A percentile compares a stretch with the other conserved stretches of the same genome.
These are phyloP conservation scores for Cercophora newfieldiana DNA, from an alignment of 495 filamentous ascomycete species.

Conservation along the genomic window DNA sequence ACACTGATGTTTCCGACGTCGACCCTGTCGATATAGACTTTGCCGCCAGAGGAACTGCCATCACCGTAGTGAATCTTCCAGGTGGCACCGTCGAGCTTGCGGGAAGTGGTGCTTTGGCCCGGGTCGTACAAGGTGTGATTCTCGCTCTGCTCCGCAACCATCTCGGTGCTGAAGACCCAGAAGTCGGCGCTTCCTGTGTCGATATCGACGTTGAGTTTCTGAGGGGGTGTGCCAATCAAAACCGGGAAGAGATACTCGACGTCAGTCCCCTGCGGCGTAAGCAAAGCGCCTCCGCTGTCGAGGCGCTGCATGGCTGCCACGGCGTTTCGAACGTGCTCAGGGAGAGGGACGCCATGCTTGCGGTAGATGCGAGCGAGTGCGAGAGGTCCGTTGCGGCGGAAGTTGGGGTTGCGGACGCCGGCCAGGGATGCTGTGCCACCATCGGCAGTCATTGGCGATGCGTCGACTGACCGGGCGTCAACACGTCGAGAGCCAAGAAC, in stretches of 20 bases:
- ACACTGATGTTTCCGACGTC: slow-evolving; percentile 65
- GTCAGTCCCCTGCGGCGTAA: slow-evolving; percentile 59
- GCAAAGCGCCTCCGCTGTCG: slow-evolving; percentile 42
- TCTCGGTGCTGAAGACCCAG: slow-evolving; percentile 50
- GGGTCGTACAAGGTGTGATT: slow-evolving; percentile 65
- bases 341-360: slow-evolving; percentile 22
- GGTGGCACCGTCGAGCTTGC: slow-evolving; percentile 51
- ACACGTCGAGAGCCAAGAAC: too few relatives aligned
- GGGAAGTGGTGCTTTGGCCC: slow-evolving; percentile 43
- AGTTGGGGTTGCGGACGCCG: not conserved
- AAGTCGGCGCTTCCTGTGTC: slow-evolving; percentile 79
- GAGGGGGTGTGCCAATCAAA: slow-evolving; percentile 57
- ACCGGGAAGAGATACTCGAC: slow-evolving; percentile 68
- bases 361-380: not conserved
- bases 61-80: slow-evolving; percentile 78
- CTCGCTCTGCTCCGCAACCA: slow-evolving; percentile 24
- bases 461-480: too few relatives aligned
- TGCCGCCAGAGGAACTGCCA: slow-evolving; percentile 61
- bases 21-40: slow-evolving; percentile 71
- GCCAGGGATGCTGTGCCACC: not conserved
- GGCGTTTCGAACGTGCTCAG: slow-evolving; percentile 20
- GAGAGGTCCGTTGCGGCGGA: not conserved
- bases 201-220: slow-evolving; percentile 65
- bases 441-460: too few relatives aligned
- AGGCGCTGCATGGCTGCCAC: not conserved